Conservation (phyloP, 2,329 filamentous ascomycete genomes). For the Beauveria brongniartii region DNA sequence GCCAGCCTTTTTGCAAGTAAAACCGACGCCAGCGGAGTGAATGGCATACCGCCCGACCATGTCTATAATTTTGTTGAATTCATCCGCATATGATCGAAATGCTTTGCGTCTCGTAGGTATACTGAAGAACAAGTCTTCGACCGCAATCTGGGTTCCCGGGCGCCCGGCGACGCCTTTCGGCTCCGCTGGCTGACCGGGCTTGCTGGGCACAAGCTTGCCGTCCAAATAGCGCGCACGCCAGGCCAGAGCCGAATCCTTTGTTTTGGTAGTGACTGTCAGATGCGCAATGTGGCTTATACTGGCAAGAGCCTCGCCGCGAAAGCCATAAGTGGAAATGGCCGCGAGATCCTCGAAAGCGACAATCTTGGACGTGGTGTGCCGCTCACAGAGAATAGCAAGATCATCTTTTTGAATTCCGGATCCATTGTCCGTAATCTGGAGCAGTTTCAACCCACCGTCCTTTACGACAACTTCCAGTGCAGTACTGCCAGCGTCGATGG, state of each 20-base stretch:
- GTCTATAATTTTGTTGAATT: slow-evolving; percentile 96
- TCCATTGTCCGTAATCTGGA: slow-evolving; percentile 97
- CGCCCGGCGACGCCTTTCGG: slow-evolving; percentile 84
- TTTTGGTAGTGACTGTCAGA: slow-evolving; percentile 89
- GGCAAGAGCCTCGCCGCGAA: slow-evolving; percentile 88
- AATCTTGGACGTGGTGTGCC: slow-evolving; percentile 94
- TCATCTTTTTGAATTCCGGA: slow-evolving; percentile 96
- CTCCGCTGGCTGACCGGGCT: slow-evolving; percentile 78
- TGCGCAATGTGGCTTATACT: slow-evolving; percentile 99
- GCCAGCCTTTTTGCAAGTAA: slow-evolving; percentile 94
- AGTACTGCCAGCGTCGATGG: slow-evolving; percentile 94
- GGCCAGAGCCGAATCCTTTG: slow-evolving; percentile 75
- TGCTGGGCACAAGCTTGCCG: slow-evolving; percentile 71
- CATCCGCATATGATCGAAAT: slow-evolving; percentile 85
- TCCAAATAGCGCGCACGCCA: slow-evolving; percentile 85
- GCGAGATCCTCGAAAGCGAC: slow-evolving; percentile 87
- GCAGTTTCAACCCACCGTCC: slow-evolving; percentile 86
- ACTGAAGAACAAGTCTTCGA: slow-evolving; percentile 97
- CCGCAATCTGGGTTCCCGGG: slow-evolving; percentile 86
- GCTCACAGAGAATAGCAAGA: slow-evolving; percentile 82
- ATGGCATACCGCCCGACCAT: slow-evolving; percentile 89
- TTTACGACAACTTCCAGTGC: slow-evolving; percentile 85
- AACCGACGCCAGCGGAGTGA: slow-evolving; percentile 83
- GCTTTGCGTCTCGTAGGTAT: slow-evolving; percentile 80
- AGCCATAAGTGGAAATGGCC: slow-evolving; percentile 92